A percentile compares a stretch with the other conserved stretches of the same genome.
Evolutionary conservation across 495 filamentous ascomycete species (phyloP).

Genomic region (Neurospora sp.): DNA sequence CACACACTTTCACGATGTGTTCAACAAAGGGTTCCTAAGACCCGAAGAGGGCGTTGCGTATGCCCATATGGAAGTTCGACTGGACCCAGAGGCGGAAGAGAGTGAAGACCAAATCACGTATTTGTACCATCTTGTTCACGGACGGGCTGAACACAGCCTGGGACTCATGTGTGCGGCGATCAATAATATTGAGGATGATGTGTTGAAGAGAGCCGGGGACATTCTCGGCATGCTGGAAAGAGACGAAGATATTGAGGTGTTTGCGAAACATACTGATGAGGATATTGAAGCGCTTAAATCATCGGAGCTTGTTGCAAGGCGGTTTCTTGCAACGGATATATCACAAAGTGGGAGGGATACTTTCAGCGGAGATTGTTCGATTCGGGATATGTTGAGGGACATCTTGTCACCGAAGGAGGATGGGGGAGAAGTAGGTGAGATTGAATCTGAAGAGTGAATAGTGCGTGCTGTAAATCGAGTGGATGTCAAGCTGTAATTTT

Average conservation of each 20-base stretch:
- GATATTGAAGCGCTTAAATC: constrained; percentile 4
- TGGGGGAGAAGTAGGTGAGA: background rate
- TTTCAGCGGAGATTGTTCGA: background rate
- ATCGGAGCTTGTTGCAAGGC: constrained; percentile 10
- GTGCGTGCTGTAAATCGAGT: background rate
- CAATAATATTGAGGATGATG: constrained; percentile 63
- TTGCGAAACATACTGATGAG: constrained; percentile 3
- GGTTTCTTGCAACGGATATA: constrained; percentile 12
- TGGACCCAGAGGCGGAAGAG: constrained; percentile 50
- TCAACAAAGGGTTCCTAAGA: constrained; percentile 60
- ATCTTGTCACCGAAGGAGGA: background rate
- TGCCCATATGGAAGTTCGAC: constrained; percentile 79
- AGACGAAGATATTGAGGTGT: constrained; percentile 33
- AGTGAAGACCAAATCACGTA: constrained; percentile 74
- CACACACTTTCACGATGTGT: constrained; percentile 94
- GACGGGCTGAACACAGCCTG: constrained; percentile 71
- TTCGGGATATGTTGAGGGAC: background rate
- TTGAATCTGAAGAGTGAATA: background rate
- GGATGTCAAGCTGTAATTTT: background rate
- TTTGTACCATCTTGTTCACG: constrained; percentile 63
- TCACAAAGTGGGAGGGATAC: background rate
- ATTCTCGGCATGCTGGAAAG: constrained; percentile 57
- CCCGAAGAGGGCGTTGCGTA: constrained; percentile 52
- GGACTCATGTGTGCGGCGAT: constrained; percentile 77
- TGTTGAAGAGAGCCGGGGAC: constrained; percentile 69